Conservation (phyloP, 352 stramenopile species). For the Pythium dissimile region DNA sequence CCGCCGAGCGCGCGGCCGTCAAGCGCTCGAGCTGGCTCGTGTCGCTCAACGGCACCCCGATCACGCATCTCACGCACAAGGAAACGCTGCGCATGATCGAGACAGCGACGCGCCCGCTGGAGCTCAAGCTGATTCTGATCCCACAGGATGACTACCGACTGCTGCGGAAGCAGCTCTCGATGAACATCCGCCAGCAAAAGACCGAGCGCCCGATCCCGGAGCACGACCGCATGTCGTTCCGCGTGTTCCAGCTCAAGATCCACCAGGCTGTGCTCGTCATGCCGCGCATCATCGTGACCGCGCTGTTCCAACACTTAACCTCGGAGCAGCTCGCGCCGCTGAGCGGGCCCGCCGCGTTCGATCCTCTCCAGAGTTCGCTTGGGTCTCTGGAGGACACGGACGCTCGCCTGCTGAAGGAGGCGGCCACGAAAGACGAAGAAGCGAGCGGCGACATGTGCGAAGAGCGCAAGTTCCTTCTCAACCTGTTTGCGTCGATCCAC, state of each 20-base stretch:
- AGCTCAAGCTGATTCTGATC: conserved; percentile 70
- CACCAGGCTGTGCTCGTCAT: conserved; percentile 76
- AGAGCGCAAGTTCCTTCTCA: conserved; percentile 74
- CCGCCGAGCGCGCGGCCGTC: conserved; percentile 70
- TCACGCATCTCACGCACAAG: conserved; percentile 83
- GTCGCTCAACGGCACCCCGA: conserved; percentile 62
- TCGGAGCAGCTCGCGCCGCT: conserved; percentile 37
- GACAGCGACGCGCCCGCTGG: conserved; percentile 59
- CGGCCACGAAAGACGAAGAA: conserved; percentile 60
- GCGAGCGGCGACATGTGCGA: conserved; percentile 65
- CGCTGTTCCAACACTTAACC: conserved; percentile 76
- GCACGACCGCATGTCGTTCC: conserved; percentile 84
- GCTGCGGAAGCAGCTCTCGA: conserved; percentile 69
- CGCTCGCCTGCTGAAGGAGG: conserved; percentile 48
- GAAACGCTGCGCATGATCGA: conserved; percentile 85
- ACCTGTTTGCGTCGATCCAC: conserved; percentile 82
- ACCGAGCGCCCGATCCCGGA: conserved; percentile 77
- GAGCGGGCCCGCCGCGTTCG: conserved; percentile 20
- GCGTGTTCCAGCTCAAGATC: conserved; percentile 83
- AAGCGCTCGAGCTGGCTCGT: conserved; percentile 85
- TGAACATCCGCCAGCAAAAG: conserved; percentile 85
- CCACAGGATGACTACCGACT: conserved; percentile 70
- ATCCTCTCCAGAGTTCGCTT: conserved; percentile 27
- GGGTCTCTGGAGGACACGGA: conserved; percentile 47
- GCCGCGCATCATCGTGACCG: conserved; percentile 54